Conservation (phyloP, 2,329 filamentous ascomycete species). For the Pseudocercospora macadamiae region DNA sequence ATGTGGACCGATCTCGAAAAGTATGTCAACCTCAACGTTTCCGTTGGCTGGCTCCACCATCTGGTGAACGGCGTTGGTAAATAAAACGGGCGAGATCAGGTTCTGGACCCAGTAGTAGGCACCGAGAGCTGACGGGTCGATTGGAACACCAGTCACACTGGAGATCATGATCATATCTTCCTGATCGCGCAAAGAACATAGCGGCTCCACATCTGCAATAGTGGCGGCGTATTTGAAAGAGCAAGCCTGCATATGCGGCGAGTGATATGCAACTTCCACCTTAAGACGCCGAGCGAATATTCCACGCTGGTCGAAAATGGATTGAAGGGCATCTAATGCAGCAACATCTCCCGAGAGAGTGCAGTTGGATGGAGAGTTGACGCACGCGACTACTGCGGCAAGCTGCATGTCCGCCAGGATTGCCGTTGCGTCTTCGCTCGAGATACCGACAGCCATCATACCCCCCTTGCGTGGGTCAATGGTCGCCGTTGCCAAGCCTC, state of each 20-base stretch:
- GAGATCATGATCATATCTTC: background rate
- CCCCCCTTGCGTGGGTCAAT: slow-evolving; percentile 12
- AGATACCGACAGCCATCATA: slow-evolving; percentile 23
- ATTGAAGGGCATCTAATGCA: slow-evolving; percentile 39
- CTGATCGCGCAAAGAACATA: too few relatives aligned
- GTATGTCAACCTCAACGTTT: background rate
- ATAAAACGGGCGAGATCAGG: background rate
- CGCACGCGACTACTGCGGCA: slow-evolving; percentile 27
- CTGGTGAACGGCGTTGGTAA: background rate
- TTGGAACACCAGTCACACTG: background rate
- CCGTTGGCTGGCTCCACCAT: background rate
- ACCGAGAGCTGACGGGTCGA: background rate
- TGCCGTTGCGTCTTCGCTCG: slow-evolving; percentile 8
- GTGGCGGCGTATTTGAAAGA: background rate
- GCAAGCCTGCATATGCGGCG: slow-evolving; percentile 40
- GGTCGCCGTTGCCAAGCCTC: slow-evolving; percentile 23
- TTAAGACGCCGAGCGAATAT: slow-evolving; percentile 45
- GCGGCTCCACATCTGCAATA: background rate
- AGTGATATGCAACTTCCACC: slow-evolving; percentile 52
- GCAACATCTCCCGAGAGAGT: slow-evolving; percentile 51
- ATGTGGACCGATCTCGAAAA: slow-evolving; percentile 17
- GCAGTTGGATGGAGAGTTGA: slow-evolving; percentile 48
- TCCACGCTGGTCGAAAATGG: slow-evolving; percentile 38
- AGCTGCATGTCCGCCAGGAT: slow-evolving; percentile 3
- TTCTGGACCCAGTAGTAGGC: slow-evolving; percentile 12